Evolutionary conservation across 2,329 filamentous ascomycete species (phyloP).

Genomic region (Diplodia seriata): DNA sequence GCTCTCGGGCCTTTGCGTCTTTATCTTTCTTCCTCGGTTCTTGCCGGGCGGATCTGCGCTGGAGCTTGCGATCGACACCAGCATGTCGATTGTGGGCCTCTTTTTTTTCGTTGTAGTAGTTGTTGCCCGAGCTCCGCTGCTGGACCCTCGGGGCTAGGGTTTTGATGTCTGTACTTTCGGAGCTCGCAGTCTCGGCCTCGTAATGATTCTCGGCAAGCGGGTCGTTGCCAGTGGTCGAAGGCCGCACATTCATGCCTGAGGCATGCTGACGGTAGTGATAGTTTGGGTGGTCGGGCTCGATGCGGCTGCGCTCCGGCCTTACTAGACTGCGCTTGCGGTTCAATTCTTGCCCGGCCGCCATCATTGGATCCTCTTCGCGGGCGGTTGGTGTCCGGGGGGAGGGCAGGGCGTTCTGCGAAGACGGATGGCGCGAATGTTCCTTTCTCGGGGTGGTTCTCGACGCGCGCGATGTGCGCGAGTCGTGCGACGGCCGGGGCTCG

Average conservation of each 20-base stretch:
- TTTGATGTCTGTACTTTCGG: slow-evolving; percentile 68
- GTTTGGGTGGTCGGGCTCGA: slow-evolving; percentile 87
- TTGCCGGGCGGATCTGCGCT: slow-evolving; percentile 71
- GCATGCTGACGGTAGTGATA: slow-evolving; percentile 97
- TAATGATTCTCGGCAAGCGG: slow-evolving; percentile 77
- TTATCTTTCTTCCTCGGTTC: slow-evolving; percentile 63
- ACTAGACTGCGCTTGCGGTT: slow-evolving; percentile 86
- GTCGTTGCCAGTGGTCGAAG: slow-evolving; percentile 92
- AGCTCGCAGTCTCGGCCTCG: slow-evolving; percentile 61
- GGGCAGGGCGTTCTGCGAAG: slow-evolving; percentile 46
- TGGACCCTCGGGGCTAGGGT: slow-evolving; percentile 55
- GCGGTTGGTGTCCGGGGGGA: slow-evolving; percentile 51
- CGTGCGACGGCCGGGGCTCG: slow-evolving; percentile 65
- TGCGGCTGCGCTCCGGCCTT: slow-evolving; percentile 83
- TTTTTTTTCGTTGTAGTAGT: slow-evolving; percentile 49
- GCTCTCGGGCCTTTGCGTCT: slow-evolving; percentile 66
- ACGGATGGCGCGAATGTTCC: slow-evolving; percentile 50
- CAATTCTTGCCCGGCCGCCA: slow-evolving; percentile 58
- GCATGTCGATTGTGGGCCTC: slow-evolving; percentile 44
- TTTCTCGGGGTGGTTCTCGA: slow-evolving; percentile 46
- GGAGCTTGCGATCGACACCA: slow-evolving; percentile 45
- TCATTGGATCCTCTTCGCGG: slow-evolving; percentile 61
- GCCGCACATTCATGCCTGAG: slow-evolving; percentile 86
- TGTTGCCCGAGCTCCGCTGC: slow-evolving; percentile 38
- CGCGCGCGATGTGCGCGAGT: slow-evolving; percentile 35